Evolutionary conservation across 2,329 filamentous ascomycete genomes (phyloP), one percentile per base, ranked within the genome.

Genomic region (Epichloe sp.): DNA sequence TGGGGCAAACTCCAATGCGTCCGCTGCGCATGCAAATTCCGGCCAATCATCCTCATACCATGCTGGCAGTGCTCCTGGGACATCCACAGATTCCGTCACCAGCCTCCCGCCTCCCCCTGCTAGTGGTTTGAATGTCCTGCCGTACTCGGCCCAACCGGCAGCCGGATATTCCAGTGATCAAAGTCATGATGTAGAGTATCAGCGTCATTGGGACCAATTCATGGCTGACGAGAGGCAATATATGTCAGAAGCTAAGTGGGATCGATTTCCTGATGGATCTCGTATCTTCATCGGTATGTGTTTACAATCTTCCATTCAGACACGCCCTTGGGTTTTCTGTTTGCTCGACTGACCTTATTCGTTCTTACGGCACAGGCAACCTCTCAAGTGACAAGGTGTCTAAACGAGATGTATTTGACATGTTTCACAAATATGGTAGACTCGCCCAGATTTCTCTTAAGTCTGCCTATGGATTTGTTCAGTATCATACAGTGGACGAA

Each of bases 381-480:
- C 76, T 98, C 11, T 90, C 89, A 2, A 91, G 86, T 49, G 91
- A 97, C 65, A 84, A 90, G 63, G 90, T 95, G 14, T 93, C 88
- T 6, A 97, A 97, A 68, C 81, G 86, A 57, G 90, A 97, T 67
- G 82, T 97, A 8, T 97, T 95, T 68, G 85, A 95, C 63, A 77
- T 91, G 17, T 97, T 98, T 63, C 82, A 89, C 62, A 78, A 77
- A 52, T 90, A 88, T 63, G 93, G 93, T 50, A 84, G 83, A 54
- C 74, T 98, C 45, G 91, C 90, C 2, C 93, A 98, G 65, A 93
- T 97, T 54, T 95, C 89, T 1, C 88, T 97, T 59, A 97, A 97
- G 67, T 89, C 93, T 57, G 90, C 90, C 1, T 97, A 95, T 67
- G 93, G 93, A 1, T 98, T 97, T 63, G 89, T 97, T 37, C 93